Evolutionary conservation across 495 filamentous ascomycete genomes (phyloP), one percentile per base, ranked within the genome.

Genomic region (Neurospora cerealis): DNA sequence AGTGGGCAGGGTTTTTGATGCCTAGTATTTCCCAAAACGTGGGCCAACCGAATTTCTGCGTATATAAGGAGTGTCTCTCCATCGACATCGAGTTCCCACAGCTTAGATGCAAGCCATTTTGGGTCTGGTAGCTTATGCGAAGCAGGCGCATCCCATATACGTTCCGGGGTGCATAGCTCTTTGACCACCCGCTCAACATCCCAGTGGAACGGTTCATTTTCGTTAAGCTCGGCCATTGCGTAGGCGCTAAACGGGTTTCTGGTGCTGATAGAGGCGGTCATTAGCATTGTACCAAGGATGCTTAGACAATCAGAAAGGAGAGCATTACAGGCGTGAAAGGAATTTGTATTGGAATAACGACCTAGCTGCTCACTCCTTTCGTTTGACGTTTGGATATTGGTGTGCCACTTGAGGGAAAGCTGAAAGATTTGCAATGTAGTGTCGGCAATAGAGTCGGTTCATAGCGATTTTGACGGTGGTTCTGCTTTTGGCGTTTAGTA

Each of bases 141-240:
- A n/a, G 76, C 39, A 38, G 80, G 76, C 37, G 80, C 72, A 21
- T 79, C 72, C 85, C 84, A 88, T 21, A 85, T 85, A 44, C 83
- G 79, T 24, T 84, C 77, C 3, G 80, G 46, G 37, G 86, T 83
- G 81, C 92, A 93, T 5, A 95, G 80, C 71, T 90, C 90, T 13
- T 80, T 78, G 0, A 93, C 87, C 2, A 94, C 87, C 42, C 89
- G 84, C 32, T 93, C 90, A 32, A 90, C 83, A 32, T 83, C 83
- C 92, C 92, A 95, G 74, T 88, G 80, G 74, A 88, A 88, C 1
- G 92, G 92, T 75, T 94, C 92, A 44, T 81, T 69, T 24, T 73
- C 66, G n/a, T 77, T 74, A 10, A 60, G 46, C 38, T 70, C 75
- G 37, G 71, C 77, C 81, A 80, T 80, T 15, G 1, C 75, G 40